Evolutionary conservation across 805 yeast species (phyloP), one percentile per base, ranked within the genome.

Genomic region (Candida jianshihensis): DNA sequence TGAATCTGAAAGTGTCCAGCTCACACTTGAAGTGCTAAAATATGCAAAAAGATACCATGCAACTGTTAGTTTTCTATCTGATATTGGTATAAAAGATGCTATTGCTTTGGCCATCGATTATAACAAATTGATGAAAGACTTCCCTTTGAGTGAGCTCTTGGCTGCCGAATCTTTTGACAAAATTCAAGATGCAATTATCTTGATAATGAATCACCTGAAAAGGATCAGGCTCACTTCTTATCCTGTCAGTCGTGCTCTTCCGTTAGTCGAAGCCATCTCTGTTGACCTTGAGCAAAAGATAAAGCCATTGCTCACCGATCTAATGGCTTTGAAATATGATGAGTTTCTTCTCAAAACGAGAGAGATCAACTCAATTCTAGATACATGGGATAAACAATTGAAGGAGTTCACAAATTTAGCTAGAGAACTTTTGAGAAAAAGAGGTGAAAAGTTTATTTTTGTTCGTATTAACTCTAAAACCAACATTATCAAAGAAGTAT

Each of bases 1-100:
- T 2, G 56, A 66, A 4, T 62, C 73, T 1, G 65, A 68, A 0
- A 78, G 74, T 25, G 73, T 86, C 2, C 60, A 57, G 16, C 54
- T 71, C 8, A 75, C 92, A 0, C 57, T 87, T 12, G 74, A 71
- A 1, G 61, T 83, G 0, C 63, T 89, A 37, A 73, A 74, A 40
- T 61, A 69, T 13, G 87, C 88, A 3, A 88, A 84, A 46, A 66
- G 97, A 43, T 84, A 79, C 51, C 94, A 84, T 53, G 79, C 86
- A 1, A 79, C 89, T 0, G 72, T 76, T n/a, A 70, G 81, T 25
- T 81, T 84, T 48, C 61, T 73, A 24, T 73, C 86, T 6, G 94
- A 85, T 49, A 76, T 82, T 2, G 85, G 86, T 0, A 57, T 90
- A 16, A 57, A 63, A 26, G 78, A 74, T 19, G 74, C 81, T 13